phyloP scores from a whole-genome alignment of 2,329 filamentous ascomycete species.

The Fusarium neocosmosporiellum region DNA sequence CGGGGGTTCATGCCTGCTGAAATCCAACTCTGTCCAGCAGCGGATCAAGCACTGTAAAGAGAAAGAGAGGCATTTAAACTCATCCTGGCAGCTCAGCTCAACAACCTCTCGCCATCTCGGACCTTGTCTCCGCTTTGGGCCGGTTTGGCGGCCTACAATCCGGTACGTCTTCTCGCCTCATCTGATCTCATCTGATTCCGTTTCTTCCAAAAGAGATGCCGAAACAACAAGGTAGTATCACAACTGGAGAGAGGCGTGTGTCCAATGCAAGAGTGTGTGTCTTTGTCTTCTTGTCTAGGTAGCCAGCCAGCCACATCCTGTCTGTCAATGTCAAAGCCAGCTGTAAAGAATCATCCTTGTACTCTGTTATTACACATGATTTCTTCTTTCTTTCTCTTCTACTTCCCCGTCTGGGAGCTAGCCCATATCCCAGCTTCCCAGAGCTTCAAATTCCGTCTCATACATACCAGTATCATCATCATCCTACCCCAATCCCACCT shows the following conservation, averaged over 20 bases:
- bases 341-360: conserved; percentile 1
- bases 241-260: background rate
- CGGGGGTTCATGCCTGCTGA: background rate
- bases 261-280: background rate
- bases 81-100: background rate
- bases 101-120: conserved; percentile 17
- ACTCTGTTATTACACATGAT: conserved; percentile 2
- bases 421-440: conserved; percentile 44
- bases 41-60: background rate
- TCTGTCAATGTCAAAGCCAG: conserved; percentile 10
- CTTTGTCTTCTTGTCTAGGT: conserved; percentile 2
- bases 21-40: background rate
- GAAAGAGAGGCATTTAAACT: conserved; percentile 19
- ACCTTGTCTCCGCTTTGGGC: conserved; percentile 29
- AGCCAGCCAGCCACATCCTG: conserved; percentile 18
- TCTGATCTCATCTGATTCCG: conserved; percentile 5
- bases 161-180: background rate
- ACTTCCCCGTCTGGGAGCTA: conserved; percentile 39
- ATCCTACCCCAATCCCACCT: conserved; percentile 14
- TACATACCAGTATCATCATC: conserved; percentile 12
- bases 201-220: background rate
- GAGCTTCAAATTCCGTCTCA: conserved; percentile 37
- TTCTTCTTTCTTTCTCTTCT: background rate
- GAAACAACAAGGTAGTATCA: conserved; percentile 1
- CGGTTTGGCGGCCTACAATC: background rate